Evolutionary conservation across 768 basidiomycete species (phyloP), one percentile per base, ranked within the genome.

Genomic region (Lepiota venenata): DNA sequence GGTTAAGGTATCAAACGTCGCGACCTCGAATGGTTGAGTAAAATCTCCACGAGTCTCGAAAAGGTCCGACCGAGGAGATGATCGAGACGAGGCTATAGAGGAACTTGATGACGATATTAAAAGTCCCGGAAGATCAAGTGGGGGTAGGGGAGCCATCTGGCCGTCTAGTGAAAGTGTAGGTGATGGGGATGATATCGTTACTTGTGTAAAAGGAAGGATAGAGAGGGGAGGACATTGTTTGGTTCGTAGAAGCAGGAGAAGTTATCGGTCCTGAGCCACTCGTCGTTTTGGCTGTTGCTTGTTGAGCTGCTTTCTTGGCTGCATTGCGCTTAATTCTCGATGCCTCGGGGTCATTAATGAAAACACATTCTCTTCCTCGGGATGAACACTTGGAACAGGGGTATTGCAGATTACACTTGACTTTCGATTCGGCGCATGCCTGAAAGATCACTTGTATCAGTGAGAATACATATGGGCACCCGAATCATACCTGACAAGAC

Each of bases 341-440:
- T 16, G 69, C 65, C 55, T 74, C 72, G 2, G 75, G 75, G 53
- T 77, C 74, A 63, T 78, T 77, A 66, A 77, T 74, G 65, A 86
- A 88, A 37, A 85, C 63, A 64, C 87, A 88, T 52, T 84, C 79
- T 55, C 82, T 76, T 47, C 82, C 83, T 56, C 84, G 77, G 45
- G 80, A 69, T 38, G 72, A 69, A 65, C 87, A 88, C 64, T 84
- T 84, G 15, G 83, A 78, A 65, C 87, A 88, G 15, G 87, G 87
- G 53, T 74, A 78, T 58, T 83, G 77, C 5, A 86, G 71, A 64
- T 87, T 81, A 66, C 87, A 88, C 69, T 85, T 87, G 12, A 87
- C 79, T 69, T 88, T 88, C n/a, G 85, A 85, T 59, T 84, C 83
- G 2, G 84, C 85, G 65, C 87, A 88, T 16, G 84, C 80, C 70